Evolutionary conservation across 1,284 basidiomycete genomes (phyloP).

Genomic region (Microbotryomycetes sp.): DNA sequence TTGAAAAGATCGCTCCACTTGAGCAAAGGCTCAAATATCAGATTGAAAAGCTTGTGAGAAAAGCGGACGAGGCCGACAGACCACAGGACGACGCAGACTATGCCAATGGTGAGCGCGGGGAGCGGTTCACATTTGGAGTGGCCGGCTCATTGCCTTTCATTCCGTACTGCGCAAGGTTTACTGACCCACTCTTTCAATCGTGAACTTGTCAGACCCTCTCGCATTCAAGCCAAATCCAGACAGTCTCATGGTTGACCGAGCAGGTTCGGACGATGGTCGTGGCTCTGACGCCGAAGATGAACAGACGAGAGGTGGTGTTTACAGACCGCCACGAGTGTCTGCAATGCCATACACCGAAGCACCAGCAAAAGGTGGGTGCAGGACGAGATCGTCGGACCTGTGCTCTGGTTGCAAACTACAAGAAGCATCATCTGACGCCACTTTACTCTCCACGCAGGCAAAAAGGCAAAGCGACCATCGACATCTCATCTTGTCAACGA

Average conservation of each 20-base stretch:
- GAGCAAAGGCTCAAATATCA: constrained; percentile 88
- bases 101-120: constrained; percentile 55
- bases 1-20: constrained; percentile 72
- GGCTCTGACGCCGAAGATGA: constrained; percentile 41
- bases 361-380: constrained; percentile 43
- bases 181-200: constrained; percentile 5
- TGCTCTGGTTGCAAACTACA: not conserved
- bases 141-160: not conserved
- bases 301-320: constrained; percentile 53
- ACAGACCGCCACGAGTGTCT: constrained; percentile 85
- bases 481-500: constrained; percentile 34
- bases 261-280: constrained; percentile 40
- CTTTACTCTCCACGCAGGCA: constrained; percentile 36
- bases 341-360: constrained; percentile 81
- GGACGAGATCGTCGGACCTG: not conserved
- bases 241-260: constrained; percentile 30
- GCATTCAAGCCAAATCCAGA: constrained; percentile 82
- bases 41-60: constrained; percentile 81
- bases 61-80: constrained; percentile 54
- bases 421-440: not conserved
- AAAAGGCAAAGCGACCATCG: constrained; percentile 35
- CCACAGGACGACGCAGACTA: constrained; percentile 51
- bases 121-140: not conserved
- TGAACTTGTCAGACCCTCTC: constrained; percentile 61
- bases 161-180: constrained; percentile 7